These are phyloP conservation scores for Vaccinium myrtillus DNA, from an alignment of 148 eudicot species.

Conservation along the genomic window DNA sequence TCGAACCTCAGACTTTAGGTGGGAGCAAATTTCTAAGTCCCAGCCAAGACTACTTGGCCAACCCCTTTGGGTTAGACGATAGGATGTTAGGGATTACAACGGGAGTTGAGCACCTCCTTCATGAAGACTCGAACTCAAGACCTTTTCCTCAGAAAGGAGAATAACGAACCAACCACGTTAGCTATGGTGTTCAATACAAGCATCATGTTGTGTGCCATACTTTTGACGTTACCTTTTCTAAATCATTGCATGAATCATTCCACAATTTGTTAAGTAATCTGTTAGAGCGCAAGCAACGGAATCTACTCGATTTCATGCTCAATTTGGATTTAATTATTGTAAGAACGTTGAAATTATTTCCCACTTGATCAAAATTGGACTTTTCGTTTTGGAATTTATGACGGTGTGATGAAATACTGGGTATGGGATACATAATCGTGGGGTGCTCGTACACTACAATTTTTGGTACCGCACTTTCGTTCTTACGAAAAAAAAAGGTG, in stretches of 20 bases:
- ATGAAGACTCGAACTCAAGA: too few relatives aligned
- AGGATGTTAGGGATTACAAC: too few relatives aligned
- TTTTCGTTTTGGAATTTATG: background rate
- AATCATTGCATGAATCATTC: background rate
- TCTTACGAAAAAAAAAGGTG: too few relatives aligned
- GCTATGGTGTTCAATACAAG: background rate
- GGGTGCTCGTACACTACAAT: background rate
- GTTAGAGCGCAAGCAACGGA: slow-evolving; percentile 8
- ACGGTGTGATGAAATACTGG: background rate
- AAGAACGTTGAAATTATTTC: background rate
- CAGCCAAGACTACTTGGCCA: too few relatives aligned
- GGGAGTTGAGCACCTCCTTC: too few relatives aligned
- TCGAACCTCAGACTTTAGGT: too few relatives aligned
- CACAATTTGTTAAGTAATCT: background rate
- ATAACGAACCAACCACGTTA: too few relatives aligned
- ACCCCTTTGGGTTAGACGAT: too few relatives aligned
- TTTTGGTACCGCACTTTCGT: background rate
- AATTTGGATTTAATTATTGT: background rate
- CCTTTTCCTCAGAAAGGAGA: too few relatives aligned
- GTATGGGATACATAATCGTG: background rate
- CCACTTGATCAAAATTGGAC: background rate
- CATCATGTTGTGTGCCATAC: background rate
- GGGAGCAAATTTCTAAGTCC: too few relatives aligned
- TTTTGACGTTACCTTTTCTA: background rate
- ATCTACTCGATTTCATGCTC: background rate